phyloP scores from a whole-genome alignment of 2,329 filamentous ascomycete species.

The Gnomoniopsis sp. region DNA sequence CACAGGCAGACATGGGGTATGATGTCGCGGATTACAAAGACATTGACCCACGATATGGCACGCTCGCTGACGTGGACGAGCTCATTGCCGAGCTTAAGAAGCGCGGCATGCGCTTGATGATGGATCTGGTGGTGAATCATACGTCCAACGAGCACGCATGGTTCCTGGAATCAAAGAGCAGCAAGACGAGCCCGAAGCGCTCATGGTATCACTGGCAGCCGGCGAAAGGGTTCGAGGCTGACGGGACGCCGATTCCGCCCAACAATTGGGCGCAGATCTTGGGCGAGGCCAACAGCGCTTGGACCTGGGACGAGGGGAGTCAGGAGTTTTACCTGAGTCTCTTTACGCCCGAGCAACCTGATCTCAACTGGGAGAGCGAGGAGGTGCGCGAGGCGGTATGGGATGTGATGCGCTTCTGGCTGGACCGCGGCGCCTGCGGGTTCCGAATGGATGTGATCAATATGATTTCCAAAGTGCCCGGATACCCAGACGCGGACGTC shows the following conservation, averaged over 20 bases:
- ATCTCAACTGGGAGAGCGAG: constrained; percentile 74
- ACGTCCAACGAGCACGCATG: constrained; percentile 56
- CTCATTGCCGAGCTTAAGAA: constrained; percentile 59
- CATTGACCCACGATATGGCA: constrained; percentile 65
- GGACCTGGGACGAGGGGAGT: constrained; percentile 47
- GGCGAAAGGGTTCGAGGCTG: constrained; percentile 45
- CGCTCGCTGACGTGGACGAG: constrained; percentile 62
- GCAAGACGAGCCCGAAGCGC: constrained; percentile 48
- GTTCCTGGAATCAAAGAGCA: constrained; percentile 54
- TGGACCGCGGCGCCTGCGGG: constrained; percentile 63
- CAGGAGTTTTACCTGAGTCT: constrained; percentile 61
- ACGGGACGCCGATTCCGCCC: constrained; percentile 58
- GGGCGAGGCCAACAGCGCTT: constrained; percentile 35
- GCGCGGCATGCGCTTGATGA: constrained; percentile 64
- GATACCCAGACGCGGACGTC: constrained; percentile 10
- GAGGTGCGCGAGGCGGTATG: constrained; percentile 64
- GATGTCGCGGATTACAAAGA: constrained; percentile 67
- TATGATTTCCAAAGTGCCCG: constrained; percentile 14
- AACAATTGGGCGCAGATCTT: constrained; percentile 51
- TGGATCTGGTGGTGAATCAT: constrained; percentile 74
- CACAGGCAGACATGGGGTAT: constrained; percentile 67
- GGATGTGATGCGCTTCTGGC: constrained; percentile 70
- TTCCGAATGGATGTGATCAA: constrained; percentile 49
- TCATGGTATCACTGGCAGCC: constrained; percentile 66
- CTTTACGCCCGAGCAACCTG: constrained; percentile 68